phyloP scores from a whole-genome alignment of 1,284 basidiomycete species.

The Cryptococcus wingfieldii region DNA sequence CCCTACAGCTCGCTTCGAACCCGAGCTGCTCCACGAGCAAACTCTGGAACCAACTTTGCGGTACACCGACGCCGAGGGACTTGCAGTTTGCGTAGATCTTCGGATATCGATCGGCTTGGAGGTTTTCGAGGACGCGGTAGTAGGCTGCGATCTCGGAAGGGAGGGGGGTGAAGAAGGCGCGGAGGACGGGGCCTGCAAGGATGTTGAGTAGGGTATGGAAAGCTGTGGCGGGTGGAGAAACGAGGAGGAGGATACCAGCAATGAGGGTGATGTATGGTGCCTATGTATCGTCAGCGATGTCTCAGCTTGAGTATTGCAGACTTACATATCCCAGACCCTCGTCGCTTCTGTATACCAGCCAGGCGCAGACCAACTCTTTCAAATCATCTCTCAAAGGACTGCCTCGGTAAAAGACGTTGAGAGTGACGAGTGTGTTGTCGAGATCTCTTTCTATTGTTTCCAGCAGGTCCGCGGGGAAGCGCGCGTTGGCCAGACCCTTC shows the following conservation, averaged over 20 bases:
- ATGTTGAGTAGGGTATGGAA: constrained; percentile 87
- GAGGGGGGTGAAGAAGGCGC: constrained; percentile 76
- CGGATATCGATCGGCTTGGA: constrained; percentile 62
- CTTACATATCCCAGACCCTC: constrained; percentile 74
- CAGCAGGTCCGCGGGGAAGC: constrained; percentile 69
- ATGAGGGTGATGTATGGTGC: constrained; percentile 53
- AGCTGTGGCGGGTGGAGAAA: constrained; percentile 67
- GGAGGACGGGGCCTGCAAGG: constrained; percentile 75
- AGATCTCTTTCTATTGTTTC: constrained; percentile 75
- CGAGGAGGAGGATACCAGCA: constrained; percentile 84
- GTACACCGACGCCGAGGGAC: constrained; percentile 54
- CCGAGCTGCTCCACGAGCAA: constrained; percentile 82
- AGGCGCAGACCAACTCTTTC: constrained; percentile 80
- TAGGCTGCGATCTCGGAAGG: constrained; percentile 72
- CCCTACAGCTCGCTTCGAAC: constrained; percentile 76
- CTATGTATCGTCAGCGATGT: constrained; percentile 15
- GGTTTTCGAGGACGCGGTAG: constrained; percentile 48
- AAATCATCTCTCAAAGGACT: constrained; percentile 84
- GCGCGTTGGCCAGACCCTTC: constrained; percentile 63
- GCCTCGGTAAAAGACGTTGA: constrained; percentile 79
- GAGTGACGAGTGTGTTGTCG: constrained; percentile 67
- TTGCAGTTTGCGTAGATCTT: constrained; percentile 97
- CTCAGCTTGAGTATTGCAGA: constrained; percentile 17
- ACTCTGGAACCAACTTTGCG: constrained; percentile 65
- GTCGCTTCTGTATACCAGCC: constrained; percentile 84